phyloP scores from a whole-genome alignment of 2,329 filamentous ascomycete species.

The Ilyonectria destructans region DNA sequence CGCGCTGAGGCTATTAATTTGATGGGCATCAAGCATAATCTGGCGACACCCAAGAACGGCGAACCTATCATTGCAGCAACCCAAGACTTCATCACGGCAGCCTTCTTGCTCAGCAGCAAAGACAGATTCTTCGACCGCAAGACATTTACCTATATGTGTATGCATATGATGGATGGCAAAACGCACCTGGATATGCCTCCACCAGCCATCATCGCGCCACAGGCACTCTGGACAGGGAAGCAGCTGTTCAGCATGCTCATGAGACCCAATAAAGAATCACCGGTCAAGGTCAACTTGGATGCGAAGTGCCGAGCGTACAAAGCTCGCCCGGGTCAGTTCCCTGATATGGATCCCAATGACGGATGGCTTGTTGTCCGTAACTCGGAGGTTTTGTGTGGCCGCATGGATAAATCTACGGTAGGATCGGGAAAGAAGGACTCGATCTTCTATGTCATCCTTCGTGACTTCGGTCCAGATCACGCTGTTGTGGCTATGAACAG shows the following conservation, averaged over 20 bases:
- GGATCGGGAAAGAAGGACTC: conserved; percentile 98
- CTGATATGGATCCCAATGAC: conserved; percentile 88
- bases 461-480: conserved; percentile 93
- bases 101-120: conserved; percentile 92
- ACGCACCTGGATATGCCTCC: conserved; percentile 88
- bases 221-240: conserved; percentile 95
- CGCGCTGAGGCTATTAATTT: conserved; percentile 94
- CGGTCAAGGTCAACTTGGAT: conserved; percentile 91
- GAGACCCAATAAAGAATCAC: conserved; percentile 88
- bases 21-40: conserved; percentile 98
- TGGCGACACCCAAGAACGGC: conserved; percentile 96
- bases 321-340: conserved; percentile 68
- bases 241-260: conserved; percentile 94
- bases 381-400: conserved; percentile 96
- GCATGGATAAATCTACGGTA: conserved; percentile 99
- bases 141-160: conserved; percentile 90
- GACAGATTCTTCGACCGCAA: conserved; percentile 93
- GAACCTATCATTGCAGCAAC: conserved; percentile 99
- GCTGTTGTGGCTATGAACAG: conserved; percentile 95
- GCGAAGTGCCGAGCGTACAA: conserved; percentile 90
- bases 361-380: conserved; percentile 94
- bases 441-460: conserved; percentile 95
- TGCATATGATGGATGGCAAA: conserved; percentile 91
- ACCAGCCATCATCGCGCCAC: conserved; percentile 88
- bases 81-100: conserved; percentile 98